These are phyloP conservation scores for Lentinula detonsa DNA, from an alignment of 768 basidiomycete genomes.

Conservation along the genomic window DNA sequence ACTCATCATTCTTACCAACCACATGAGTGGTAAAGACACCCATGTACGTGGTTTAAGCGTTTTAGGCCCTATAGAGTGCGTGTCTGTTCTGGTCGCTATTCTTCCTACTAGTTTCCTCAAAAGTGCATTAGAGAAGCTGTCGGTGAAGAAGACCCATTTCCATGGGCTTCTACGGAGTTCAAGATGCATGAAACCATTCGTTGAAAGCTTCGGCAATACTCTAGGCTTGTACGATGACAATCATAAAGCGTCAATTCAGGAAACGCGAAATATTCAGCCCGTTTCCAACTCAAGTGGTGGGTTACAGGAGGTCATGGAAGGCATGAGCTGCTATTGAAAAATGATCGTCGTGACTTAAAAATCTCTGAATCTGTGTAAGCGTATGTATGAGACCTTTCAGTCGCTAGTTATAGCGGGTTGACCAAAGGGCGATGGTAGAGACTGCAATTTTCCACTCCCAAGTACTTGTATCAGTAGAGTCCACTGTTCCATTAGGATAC, in stretches of 20 bases:
- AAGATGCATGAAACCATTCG: slow-evolving; percentile 79
- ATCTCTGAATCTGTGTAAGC: too few species aligned
- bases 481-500: not conserved
- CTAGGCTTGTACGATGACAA: too few species aligned
- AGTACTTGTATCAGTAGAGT: not conserved
- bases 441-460: too few species aligned
- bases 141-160: slow-evolving; percentile 64
- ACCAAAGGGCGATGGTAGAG: too few species aligned
- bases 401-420: too few species aligned
- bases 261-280: too few species aligned
- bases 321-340: too few species aligned
- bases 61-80: slow-evolving; percentile 80
- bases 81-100: not conserved
- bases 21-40: slow-evolving; percentile 98
- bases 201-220: slow-evolving; percentile 18
- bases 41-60: slow-evolving; percentile 89
- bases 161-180: slow-evolving; percentile 58
- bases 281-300: too few species aligned
- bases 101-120: not conserved
- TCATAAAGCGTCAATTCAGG: too few species aligned
- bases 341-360: too few species aligned
- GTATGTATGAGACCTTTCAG: too few species aligned
- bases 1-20: slow-evolving; percentile 85
- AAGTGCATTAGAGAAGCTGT: slow-evolving; percentile 30
- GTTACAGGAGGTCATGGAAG: too few species aligned